A percentile compares a stretch with the other conserved stretches of the same genome.
phyloP scores from a whole-genome alignment of 108 stramenopile genomes.

The Seminavis robusta region DNA sequence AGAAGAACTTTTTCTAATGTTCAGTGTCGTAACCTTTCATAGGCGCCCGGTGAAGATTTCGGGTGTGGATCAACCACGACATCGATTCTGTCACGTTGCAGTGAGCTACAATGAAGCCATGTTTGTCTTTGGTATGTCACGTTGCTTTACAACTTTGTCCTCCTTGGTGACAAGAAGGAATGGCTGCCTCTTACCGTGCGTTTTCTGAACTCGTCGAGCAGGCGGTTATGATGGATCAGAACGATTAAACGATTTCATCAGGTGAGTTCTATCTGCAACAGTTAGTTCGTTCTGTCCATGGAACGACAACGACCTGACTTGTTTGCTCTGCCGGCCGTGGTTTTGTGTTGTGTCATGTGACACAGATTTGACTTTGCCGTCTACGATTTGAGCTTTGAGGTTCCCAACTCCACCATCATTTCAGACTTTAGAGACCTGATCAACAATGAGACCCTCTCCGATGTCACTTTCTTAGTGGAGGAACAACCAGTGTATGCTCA shows the following conservation, averaged over 20 bases:
- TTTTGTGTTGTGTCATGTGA: neutral
- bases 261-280: conserved; percentile 36
- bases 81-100: conserved; percentile 94
- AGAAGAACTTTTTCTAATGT: too few species aligned
- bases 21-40: too few species aligned
- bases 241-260: conserved; percentile 92
- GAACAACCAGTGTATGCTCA: conserved; percentile 84
- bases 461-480: conserved; percentile 94
- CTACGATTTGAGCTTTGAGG: conserved; percentile 52
- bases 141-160: too few species aligned
- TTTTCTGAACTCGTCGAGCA: too few species aligned
- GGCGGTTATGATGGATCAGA: conserved; percentile 94
- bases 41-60: conserved; percentile 28
- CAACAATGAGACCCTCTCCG: conserved; percentile 75
- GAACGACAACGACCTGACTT: neutral
- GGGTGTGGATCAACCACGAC: conserved; percentile 29
- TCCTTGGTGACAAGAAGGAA: too few species aligned
- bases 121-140: conserved; percentile 92
- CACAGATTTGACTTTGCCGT: conserved; percentile 64
- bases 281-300: conserved; percentile 22
- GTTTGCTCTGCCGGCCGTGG: neutral
- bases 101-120: conserved; percentile 56
- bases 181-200: too few species aligned
- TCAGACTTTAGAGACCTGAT: conserved; percentile 85
- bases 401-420: conserved; percentile 79